Conservation (phyloP, 2,329 filamentous ascomycete species). For the Sporothrix pseudoabietina region DNA sequence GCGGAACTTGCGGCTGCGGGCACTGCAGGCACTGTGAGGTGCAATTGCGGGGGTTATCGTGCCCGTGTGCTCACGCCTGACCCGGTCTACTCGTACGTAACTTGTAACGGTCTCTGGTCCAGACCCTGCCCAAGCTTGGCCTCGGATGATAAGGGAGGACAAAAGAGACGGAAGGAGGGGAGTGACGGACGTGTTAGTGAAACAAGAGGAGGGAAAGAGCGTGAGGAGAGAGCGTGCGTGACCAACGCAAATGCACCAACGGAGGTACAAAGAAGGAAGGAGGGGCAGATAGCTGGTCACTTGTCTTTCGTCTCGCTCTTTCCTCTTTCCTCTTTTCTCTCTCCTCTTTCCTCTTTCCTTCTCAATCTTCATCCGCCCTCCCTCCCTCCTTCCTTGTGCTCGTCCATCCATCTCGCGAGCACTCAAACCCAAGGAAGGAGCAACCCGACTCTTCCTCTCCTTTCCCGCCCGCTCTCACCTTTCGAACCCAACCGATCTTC, state of each 20-base stretch:
- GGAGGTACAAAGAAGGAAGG: constrained; percentile 1
- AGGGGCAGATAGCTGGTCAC: not conserved
- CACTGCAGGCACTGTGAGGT: constrained; percentile 13
- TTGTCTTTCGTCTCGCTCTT: not conserved
- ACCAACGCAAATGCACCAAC: constrained; percentile 1
- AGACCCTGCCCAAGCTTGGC: not conserved
- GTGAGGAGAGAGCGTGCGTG: not conserved
- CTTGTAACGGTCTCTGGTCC: not conserved
- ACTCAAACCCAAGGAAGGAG: constrained; percentile 9
- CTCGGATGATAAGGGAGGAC: not conserved
- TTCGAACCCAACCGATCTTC: not conserved
- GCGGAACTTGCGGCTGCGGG: constrained; percentile 13
- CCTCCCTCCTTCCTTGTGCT: constrained; percentile 13
- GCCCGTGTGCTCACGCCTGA: not conserved
- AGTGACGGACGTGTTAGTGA: not conserved
- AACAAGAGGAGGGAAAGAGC: not conserved
- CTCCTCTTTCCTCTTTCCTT: not conserved
- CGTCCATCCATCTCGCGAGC: not conserved
- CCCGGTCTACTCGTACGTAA: not conserved
- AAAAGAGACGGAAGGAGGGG: constrained; percentile 6
- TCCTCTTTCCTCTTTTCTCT: not conserved
- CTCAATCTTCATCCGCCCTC: not conserved
- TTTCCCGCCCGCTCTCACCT: not conserved
- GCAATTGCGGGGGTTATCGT: not conserved
- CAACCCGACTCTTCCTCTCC: not conserved